These are phyloP conservation scores for Amauroascus verrucosus DNA, from an alignment of 2,329 filamentous ascomycete genomes.

Conservation along the genomic window DNA sequence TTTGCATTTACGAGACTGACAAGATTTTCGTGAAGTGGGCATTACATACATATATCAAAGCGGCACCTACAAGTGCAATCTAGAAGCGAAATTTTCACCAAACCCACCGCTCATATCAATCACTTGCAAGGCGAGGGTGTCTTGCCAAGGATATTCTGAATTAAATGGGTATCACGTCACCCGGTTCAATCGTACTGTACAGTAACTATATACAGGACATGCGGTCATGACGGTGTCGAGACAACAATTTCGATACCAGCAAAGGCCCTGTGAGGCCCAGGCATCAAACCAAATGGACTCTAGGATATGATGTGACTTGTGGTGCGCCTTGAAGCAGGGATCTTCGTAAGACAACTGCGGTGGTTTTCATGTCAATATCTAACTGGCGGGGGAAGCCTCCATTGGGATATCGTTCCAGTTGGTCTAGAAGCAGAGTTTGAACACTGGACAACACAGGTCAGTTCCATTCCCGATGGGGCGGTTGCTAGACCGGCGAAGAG, in stretches of 20 bases:
- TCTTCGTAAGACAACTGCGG: background rate
- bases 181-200: too few relatives aligned
- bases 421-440: background rate
- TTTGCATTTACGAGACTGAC: too few relatives aligned
- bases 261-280: background rate
- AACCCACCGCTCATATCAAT: too few relatives aligned
- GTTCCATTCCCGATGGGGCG: constrained; percentile 8
- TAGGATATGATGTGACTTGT: background rate
- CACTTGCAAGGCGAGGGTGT: too few relatives aligned
- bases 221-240: constrained; percentile 1
- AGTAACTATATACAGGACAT: background rate
- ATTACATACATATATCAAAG: too few relatives aligned
- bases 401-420: background rate
- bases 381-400: background rate
- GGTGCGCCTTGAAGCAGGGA: background rate
- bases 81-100: too few relatives aligned
- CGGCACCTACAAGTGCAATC: too few relatives aligned
- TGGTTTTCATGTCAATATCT: background rate
- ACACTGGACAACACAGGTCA: background rate
- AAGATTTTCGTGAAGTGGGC: too few relatives aligned
- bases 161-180: too few relatives aligned
- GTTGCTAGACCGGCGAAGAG: constrained; percentile 2
- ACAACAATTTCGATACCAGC: background rate
- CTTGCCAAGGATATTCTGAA: too few relatives aligned
- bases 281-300: background rate